Base-by-base conservation (phyloP, 306 rosid species). In the Psophocarpus tetragonolobus region DNA sequence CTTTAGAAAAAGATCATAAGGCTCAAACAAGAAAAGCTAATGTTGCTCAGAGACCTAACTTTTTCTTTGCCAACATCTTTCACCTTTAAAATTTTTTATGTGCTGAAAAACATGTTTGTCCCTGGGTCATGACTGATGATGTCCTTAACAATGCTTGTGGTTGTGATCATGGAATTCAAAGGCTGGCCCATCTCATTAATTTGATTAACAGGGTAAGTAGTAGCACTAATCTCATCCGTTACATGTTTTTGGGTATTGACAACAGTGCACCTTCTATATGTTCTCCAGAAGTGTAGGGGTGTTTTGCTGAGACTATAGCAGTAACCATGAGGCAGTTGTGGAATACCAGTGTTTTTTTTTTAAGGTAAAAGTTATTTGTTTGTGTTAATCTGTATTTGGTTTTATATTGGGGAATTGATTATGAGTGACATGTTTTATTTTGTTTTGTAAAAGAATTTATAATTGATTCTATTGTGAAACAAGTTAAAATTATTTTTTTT, bases 51-150 rank as follows among this genome's bases (percentile, higher is more conserved):
- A 73, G 36, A 58, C 73, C 63, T 56, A 50, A 74, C 83, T 77
- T 79, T 78, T 57, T 32, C 54, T 81, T 73, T 80, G 68, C 57
- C 54, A 23, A 74, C 47, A 27, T 51, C 18, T 80, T 65, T 29
- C 1, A 23, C 75, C 47, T 30, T 61, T 6, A 30, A 5, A 61
- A 42, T 56, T 17, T 48, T 72, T 20, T 38, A 29, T 18, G 24
- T 4, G 32, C 73, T 77, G 77, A 80, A 87, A 87, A 88, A 83
- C 80, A 78, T 71, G 9, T 65, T 35, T 78, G 62, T 42, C 77
- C 51, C 69, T 17, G 30, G 65, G 78, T 81, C 81, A 81, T 72
- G 44, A 79, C 76, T 81, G 79, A 81, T 72, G 44, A 79, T 79
- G 86, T 60, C 74, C 78, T 60, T 75, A 20, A 71, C 58, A 47